These are phyloP conservation scores for Ochetophila trinervis DNA, from an alignment of 306 rosid species.

Conservation along the genomic window DNA sequence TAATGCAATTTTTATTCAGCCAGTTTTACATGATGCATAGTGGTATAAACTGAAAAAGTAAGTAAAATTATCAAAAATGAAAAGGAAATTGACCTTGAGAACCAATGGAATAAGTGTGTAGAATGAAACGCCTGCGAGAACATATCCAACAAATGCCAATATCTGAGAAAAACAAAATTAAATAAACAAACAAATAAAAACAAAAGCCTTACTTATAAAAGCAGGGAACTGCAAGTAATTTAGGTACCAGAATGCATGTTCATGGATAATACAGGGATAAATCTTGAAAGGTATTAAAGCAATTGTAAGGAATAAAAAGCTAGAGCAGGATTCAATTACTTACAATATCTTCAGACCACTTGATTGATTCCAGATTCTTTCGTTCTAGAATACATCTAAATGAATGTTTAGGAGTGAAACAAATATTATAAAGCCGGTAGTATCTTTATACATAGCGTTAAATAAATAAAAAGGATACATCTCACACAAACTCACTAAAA, in stretches of 20 bases:
- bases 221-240: no score
- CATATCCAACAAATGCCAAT: conserved; percentile 28
- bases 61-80: no score
- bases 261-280: no score
- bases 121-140: conserved; percentile 33
- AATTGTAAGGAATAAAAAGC: not conserved
- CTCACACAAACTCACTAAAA: conserved; percentile 42
- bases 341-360: conserved; percentile 53
- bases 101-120: conserved; percentile 38
- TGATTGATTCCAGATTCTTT: conserved; percentile 47
- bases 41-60: no score
- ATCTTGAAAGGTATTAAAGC: no score
- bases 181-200: no score
- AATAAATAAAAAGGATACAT: conserved; percentile 46
- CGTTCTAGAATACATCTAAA: conserved; percentile 50
- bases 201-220: no score
- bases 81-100: conserved; percentile 29
- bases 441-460: not conserved
- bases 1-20: no score
- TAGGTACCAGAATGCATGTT: no score
- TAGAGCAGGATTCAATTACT: conserved; percentile 18
- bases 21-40: no score
- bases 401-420: conserved; percentile 28
- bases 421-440: not conserved
- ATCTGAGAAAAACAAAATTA: conserved; percentile 4